phyloP scores from a whole-genome alignment of 768 basidiomycete genomes.

The Suillus tomentosus region DNA sequence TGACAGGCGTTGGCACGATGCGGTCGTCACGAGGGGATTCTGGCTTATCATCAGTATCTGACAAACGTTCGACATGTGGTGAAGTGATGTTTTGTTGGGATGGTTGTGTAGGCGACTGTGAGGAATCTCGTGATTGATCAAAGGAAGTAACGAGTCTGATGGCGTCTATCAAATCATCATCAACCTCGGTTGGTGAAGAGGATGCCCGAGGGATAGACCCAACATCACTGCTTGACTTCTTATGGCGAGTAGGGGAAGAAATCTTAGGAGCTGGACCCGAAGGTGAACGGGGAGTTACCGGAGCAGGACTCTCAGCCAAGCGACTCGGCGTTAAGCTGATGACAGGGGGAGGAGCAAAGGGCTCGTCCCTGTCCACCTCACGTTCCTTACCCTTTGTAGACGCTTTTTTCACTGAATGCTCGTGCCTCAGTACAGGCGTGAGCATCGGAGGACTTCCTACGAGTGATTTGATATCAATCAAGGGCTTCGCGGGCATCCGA shows the following conservation, averaged over 20 bases:
- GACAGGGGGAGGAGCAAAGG: slow-evolving; percentile 31
- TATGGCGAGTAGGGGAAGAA: slow-evolving; percentile 15
- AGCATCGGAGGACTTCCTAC: slow-evolving; percentile 39
- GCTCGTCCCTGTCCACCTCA: slow-evolving; percentile 26
- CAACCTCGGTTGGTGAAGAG: slow-evolving; percentile 14
- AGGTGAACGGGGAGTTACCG: neutral
- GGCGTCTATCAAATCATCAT: slow-evolving; percentile 34
- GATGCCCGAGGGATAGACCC: slow-evolving; percentile 9
- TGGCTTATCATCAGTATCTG: slow-evolving; percentile 1
- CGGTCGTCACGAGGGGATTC: slow-evolving; percentile 17
- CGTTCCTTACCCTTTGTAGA: slow-evolving; percentile 23
- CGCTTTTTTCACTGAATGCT: slow-evolving; percentile 29
- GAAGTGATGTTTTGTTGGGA: neutral
- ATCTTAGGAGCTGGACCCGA: neutral
- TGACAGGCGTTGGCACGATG: slow-evolving; percentile 58
- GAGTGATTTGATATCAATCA: slow-evolving; percentile 40
- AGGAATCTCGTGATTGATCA: slow-evolving; percentile 24
- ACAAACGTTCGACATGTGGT: slow-evolving; percentile 4
- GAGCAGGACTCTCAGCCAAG: slow-evolving; percentile 19
- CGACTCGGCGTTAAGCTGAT: slow-evolving; percentile 25
- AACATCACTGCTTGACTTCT: slow-evolving; percentile 22
- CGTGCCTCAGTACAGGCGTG: slow-evolving; percentile 31
- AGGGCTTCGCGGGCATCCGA: slow-evolving; percentile 43
- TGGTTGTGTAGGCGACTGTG: slow-evolving; percentile 12
- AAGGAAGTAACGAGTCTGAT: slow-evolving; percentile 33